phyloP scores from a whole-genome alignment of 139 green algal species.

The Nannochloris sp. region DNA sequence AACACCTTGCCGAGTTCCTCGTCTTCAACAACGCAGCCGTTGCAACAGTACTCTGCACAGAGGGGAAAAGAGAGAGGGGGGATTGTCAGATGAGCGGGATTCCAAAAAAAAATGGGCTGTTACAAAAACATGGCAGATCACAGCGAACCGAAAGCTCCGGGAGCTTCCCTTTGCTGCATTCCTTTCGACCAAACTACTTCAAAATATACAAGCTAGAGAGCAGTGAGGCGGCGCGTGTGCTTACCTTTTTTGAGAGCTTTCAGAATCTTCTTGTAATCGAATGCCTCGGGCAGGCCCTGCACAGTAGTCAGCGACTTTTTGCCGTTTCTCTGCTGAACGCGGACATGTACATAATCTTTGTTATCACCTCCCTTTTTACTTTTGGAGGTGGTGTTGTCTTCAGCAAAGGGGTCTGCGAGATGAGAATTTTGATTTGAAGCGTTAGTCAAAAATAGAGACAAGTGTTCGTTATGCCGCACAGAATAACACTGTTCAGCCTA shows the following conservation, averaged over 20 bases:
- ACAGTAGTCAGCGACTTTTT: constrained; percentile 96
- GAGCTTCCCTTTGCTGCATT: not conserved
- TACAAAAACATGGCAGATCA: not conserved
- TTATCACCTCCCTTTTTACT: constrained; percentile 11
- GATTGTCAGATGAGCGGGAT: not conserved
- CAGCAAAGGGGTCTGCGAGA: constrained; percentile 42
- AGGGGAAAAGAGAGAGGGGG: not conserved
- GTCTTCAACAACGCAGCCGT: constrained; percentile 97
- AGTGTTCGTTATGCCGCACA: not conserved
- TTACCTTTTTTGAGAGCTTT: constrained; percentile 97
- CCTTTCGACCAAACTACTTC: too few relatives aligned
- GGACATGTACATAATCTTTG: constrained; percentile 84
- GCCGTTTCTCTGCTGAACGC: constrained; percentile 96
- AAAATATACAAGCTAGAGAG: too few relatives aligned
- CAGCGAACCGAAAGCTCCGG: not conserved
- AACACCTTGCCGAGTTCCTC: constrained; percentile 88
- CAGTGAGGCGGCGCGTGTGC: too few relatives aligned
- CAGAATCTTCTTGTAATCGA: constrained; percentile 97
- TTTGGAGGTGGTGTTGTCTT: constrained; percentile 20
- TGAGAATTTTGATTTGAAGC: not conserved
- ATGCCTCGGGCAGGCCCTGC: constrained; percentile 81
- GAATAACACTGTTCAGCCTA: not conserved
- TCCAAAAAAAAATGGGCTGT: not conserved
- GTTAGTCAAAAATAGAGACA: too few relatives aligned
- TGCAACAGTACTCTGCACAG: constrained; percentile 95